A percentile compares a stretch with the other conserved stretches of the same genome.
phyloP scores from a whole-genome alignment of 1,139 yeast species.

The Scheffersomyces lignicola region DNA sequence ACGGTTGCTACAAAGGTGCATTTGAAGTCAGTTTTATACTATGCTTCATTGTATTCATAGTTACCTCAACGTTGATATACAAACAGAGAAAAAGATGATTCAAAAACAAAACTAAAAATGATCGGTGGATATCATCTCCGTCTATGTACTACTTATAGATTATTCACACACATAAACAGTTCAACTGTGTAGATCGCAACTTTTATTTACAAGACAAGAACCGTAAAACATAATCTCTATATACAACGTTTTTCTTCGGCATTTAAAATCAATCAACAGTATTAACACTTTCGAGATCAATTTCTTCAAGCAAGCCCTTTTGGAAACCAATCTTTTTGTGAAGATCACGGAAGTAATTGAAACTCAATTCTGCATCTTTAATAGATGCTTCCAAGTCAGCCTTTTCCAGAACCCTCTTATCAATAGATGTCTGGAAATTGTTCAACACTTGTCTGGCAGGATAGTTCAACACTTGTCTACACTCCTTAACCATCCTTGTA shows the following conservation, averaged over 20 bases:
- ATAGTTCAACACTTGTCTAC: conserved; percentile 73
- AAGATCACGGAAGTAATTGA: conserved; percentile 59
- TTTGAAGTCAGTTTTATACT: conserved; percentile 30
- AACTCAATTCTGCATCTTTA: conserved; percentile 58
- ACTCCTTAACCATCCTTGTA: conserved; percentile 75
- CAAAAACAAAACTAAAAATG: neutral
- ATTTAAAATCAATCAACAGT: conserved; percentile 40
- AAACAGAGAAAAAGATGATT: conserved; percentile 21
- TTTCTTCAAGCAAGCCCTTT: conserved; percentile 42
- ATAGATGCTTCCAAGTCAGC: conserved; percentile 54
- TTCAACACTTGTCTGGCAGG: conserved; percentile 85
- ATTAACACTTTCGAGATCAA: conserved; percentile 54
- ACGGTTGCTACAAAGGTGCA: conserved; percentile 37
- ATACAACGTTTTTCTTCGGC: neutral
- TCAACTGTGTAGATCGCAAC: neutral
- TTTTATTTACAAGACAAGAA: neutral
- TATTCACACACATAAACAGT: conserved; percentile 1
- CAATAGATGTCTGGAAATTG: conserved; percentile 71
- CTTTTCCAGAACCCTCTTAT: conserved; percentile 61
- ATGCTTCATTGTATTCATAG: conserved; percentile 22
- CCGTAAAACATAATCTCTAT: neutral
- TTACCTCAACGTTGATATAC: conserved; percentile 24
- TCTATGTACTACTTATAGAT: neutral
- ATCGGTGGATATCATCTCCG: neutral
- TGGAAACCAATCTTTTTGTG: conserved; percentile 51